Evolutionary conservation across 768 basidiomycete genomes (phyloP).

Genomic region (Leccinum pellstonianum): DNA sequence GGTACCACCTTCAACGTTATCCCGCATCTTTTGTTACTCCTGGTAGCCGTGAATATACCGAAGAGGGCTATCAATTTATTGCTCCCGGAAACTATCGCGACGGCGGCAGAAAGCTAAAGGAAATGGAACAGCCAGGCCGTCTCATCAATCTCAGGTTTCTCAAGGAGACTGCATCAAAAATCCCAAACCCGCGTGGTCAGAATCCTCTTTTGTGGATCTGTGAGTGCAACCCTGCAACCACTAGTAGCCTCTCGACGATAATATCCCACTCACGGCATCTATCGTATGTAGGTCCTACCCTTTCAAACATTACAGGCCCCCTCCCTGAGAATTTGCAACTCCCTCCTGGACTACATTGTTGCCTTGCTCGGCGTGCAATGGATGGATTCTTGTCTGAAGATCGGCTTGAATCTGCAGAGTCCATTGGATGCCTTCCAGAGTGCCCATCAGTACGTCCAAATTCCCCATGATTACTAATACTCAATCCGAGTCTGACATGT

Average conservation of each 20-base stretch:
- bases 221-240: not conserved
- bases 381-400: not conserved
- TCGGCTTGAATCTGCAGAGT: not conserved
- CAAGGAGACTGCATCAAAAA: not conserved
- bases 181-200: not conserved
- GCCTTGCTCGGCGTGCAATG: not conserved
- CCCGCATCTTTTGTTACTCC: not conserved
- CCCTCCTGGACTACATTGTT: not conserved
- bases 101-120: not conserved
- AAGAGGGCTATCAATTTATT: not conserved
- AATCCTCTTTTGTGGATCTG: not conserved
- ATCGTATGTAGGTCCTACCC: not conserved
- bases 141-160: not conserved
- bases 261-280: not conserved
- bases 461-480: too few relatives aligned
- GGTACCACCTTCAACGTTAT: not conserved
- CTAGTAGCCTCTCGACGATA: too few relatives aligned
- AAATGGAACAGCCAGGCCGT: not conserved
- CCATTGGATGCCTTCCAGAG: not conserved
- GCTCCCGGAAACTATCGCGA: not conserved
- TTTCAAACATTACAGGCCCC: not conserved
- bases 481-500: too few relatives aligned
- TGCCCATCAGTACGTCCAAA: not conserved
- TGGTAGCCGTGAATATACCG: not conserved
- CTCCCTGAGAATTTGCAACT: not conserved